phyloP scores from a whole-genome alignment of 148 eudicot genomes.

The Spergularia marina region DNA sequence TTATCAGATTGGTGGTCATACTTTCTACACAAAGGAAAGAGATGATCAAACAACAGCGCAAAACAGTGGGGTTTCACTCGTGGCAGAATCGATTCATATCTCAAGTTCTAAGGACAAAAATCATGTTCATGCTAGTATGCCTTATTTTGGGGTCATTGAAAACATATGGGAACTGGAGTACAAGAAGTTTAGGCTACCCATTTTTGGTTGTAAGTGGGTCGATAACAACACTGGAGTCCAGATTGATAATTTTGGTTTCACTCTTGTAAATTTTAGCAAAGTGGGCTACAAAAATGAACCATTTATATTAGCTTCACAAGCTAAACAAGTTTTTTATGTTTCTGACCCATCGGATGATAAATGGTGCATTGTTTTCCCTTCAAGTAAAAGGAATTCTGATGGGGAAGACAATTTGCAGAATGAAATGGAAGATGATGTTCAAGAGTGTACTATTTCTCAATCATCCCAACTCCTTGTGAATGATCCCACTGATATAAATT shows the following conservation, averaged over 20 bases:
- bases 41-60: background rate
- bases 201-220: background rate
- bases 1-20: background rate
- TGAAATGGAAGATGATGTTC: background rate
- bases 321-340: background rate
- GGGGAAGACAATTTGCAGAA: conserved; percentile 7
- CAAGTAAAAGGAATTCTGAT: background rate
- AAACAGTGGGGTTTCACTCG: conserved; percentile 6
- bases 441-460: too few species aligned
- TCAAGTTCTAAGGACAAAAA: background rate
- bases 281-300: background rate
- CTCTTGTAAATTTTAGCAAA: background rate
- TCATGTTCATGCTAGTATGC: background rate
- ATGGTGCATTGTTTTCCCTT: background rate
- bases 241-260: background rate
- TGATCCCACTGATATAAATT: too few species aligned
- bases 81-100: background rate
- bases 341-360: background rate
- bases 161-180: background rate
- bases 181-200: too few species aligned
- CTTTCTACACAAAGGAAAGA: background rate
- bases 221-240: background rate
- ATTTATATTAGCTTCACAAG: background rate
- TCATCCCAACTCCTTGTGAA: too few species aligned
- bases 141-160: background rate